Evolutionary conservation across 768 basidiomycete genomes (phyloP), one percentile per base, ranked within the genome.

Genomic region (Panaeolus papilionaceus): DNA sequence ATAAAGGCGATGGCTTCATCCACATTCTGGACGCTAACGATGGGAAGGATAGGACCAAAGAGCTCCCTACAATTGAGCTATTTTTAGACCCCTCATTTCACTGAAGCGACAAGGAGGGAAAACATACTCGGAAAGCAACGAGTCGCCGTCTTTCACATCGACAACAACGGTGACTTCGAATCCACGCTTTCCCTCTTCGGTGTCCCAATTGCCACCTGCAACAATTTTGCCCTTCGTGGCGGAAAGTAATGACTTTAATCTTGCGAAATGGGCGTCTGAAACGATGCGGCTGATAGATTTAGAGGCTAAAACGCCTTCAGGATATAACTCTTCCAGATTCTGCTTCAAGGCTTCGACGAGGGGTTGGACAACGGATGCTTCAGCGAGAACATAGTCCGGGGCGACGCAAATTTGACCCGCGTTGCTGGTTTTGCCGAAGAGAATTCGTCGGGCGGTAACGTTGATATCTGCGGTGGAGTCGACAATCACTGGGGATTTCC

Each of bases 331-430:
- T 1, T 73, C 71, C 62, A 85, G 81, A 1, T 79, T 80, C 54
- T 81, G 76, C 66, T 82, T 77, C 44, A 90, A 69, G 0, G 82
- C 82, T 4, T 75, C 75, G 2, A 87, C 71, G 9, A 92, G 81
- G 6, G 80, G 80, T 1, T 84, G 83, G 67, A 89, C 83, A 66
- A 80, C 77, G 9, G 78, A 70, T 11, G 77, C 74, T 6, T 79
- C 79, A 18, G 81, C 77, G 38, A 84, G 72, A 6, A 85, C 77
- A 62, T 81, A 84, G 71, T 86, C 85, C 1, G 85, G 84, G 3
- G 88, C 80, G n/a, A 89, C 80, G 70, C 93, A 94, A 1, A 88
- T 85, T 82, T 92, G 91, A 12, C 92, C 92, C 1, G 86, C 81
- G 69, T 93, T 93, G 68, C 77, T 81, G 11, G 79, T 79, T 76